Evolutionary conservation across 768 basidiomycete genomes (phyloP).

Genomic region (Mycena leptocephala): DNA sequence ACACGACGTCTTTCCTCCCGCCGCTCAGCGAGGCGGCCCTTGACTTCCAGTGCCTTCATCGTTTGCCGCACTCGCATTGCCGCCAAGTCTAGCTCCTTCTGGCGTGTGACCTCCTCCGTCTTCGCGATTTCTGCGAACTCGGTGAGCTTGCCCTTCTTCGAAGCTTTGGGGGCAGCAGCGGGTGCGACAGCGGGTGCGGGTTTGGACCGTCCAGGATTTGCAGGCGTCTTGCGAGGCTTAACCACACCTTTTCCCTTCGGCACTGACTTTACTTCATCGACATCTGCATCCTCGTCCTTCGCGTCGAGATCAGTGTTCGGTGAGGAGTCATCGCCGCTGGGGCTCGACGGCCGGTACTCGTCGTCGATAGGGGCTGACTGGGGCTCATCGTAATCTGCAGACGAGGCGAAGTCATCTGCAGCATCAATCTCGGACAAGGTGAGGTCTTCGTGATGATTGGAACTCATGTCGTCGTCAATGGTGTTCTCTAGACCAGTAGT

Average conservation of each 20-base stretch:
- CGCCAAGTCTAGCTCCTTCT: conserved; percentile 9
- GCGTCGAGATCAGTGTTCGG: too few relatives aligned
- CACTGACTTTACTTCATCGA: background rate
- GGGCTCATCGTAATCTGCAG: background rate
- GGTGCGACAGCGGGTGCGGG: background rate
- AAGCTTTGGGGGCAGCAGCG: background rate
- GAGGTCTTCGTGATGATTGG: background rate
- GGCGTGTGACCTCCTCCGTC: conserved; percentile 14
- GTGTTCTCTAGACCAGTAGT: background rate
- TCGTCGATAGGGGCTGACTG: background rate
- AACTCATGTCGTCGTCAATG: background rate
- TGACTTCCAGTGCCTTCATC: background rate
- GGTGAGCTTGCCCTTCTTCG: conserved; percentile 2
- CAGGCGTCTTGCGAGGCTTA: background rate
- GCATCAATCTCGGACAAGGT: too few relatives aligned
- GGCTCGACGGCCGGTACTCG: background rate
- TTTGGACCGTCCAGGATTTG: background rate
- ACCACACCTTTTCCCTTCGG: background rate
- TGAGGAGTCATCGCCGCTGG: too few relatives aligned
- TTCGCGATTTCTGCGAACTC: conserved; percentile 17
- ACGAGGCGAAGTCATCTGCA: too few relatives aligned
- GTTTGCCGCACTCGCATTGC: background rate
- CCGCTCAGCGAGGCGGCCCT: background rate
- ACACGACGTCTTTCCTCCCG: background rate
- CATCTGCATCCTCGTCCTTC: background rate